phyloP scores from a whole-genome alignment of 192 early-diverging fungal genomes.

The Mortierella antarctica region DNA sequence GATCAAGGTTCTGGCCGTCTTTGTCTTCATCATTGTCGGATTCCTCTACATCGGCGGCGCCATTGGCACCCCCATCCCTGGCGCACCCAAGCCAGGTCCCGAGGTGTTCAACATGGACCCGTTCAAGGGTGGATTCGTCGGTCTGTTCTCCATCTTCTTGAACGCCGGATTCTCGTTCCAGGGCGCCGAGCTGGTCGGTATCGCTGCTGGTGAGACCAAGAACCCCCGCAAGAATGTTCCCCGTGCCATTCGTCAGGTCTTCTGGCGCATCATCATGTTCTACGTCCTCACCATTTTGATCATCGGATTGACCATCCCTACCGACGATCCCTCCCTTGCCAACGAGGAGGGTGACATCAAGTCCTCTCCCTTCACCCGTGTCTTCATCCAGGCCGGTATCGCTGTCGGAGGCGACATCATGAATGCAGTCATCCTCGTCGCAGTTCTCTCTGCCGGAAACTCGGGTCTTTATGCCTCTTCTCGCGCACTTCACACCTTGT shows the following conservation, averaged over 20 bases:
- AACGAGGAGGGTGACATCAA: constrained; percentile 57
- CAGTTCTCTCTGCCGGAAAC: constrained; percentile 79
- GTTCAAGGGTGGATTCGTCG: constrained; percentile 71
- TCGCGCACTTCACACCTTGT: constrained; percentile 80
- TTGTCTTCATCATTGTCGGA: constrained; percentile 81
- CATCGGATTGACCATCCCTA: constrained; percentile 88
- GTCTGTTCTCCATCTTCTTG: constrained; percentile 74
- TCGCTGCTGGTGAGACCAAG: constrained; percentile 89
- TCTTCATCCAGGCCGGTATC: constrained; percentile 69
- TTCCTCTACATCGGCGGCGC: constrained; percentile 74
- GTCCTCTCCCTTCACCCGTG: constrained; percentile 76
- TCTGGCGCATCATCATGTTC: constrained; percentile 89
- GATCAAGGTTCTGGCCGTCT: constrained; percentile 81
- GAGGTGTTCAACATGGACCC: constrained; percentile 55
- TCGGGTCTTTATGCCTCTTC: constrained; percentile 85
- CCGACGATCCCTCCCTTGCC: constrained; percentile 66
- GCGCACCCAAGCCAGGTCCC: constrained; percentile 55
- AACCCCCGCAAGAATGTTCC: constrained; percentile 86
- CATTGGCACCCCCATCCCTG: constrained; percentile 62
- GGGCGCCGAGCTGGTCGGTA: constrained; percentile 90
- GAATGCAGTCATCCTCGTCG: constrained; percentile 74
- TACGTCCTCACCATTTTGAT: constrained; percentile 86
- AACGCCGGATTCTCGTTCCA: constrained; percentile 87
- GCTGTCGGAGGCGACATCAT: constrained; percentile 68
- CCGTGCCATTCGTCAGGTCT: constrained; percentile 78